These are phyloP conservation scores for Rosa hybrid DNA, from an alignment of 331 rosid species.

Conservation along the genomic window DNA sequence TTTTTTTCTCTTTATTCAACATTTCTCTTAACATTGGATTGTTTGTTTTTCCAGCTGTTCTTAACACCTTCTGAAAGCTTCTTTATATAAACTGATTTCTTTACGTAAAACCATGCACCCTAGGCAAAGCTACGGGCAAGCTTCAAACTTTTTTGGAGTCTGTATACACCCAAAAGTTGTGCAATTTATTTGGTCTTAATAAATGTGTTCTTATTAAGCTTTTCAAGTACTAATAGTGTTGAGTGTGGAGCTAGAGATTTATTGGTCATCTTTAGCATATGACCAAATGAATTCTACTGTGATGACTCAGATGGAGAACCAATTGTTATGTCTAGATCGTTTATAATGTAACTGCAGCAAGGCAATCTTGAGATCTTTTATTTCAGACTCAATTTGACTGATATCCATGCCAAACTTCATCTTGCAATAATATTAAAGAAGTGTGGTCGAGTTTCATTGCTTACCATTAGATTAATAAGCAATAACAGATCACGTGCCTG, in stretches of 20 bases:
- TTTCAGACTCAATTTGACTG: background rate
- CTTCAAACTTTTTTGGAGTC: conserved; percentile 18
- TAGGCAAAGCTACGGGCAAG: conserved; percentile 13
- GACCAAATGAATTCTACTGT: background rate
- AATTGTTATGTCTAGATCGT: background rate
- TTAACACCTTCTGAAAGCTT: background rate
- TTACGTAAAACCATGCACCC: conserved; percentile 9
- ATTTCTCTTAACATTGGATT: conserved; percentile 45
- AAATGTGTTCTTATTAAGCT: background rate
- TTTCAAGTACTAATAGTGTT: background rate
- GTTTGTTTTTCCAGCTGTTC: conserved; percentile 38
- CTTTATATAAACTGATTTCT: background rate
- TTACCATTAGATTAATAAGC: background rate
- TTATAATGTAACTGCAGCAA: background rate
- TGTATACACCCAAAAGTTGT: conserved; percentile 10
- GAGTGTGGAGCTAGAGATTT: background rate
- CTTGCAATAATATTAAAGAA: background rate
- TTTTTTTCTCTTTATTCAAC: conserved; percentile 16
- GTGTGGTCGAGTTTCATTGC: background rate
- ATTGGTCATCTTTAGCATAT: background rate
- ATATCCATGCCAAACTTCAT: background rate
- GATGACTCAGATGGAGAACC: background rate
- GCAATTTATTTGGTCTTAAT: background rate
- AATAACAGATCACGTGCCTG: background rate
- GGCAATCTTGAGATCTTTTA: background rate